Conservation (phyloP, 1,139 yeast species). For the Tardiomyces digboiensis region DNA sequence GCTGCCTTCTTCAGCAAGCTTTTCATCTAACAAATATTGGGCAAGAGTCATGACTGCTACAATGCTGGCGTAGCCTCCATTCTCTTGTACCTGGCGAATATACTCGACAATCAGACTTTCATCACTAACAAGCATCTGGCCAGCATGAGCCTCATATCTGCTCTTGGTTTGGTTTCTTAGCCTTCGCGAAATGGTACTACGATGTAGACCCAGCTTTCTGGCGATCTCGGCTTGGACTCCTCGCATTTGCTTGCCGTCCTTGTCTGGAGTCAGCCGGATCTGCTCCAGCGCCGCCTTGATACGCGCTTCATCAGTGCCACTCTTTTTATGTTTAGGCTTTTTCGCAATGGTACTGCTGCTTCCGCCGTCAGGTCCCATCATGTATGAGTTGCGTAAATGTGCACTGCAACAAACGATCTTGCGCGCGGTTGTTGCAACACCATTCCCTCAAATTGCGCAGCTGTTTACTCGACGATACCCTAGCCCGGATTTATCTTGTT, state of each 20-base stretch:
- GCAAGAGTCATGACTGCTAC: not conserved
- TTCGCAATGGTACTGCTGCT: not conserved
- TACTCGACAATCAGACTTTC: not conserved
- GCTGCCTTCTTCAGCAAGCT: not conserved
- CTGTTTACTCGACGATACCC: no score
- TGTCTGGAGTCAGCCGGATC: not conserved
- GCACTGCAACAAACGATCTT: not conserved
- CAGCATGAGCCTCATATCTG: not conserved
- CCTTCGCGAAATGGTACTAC: not conserved
- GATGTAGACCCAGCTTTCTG: not conserved
- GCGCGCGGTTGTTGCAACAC: not conserved
- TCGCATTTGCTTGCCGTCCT: not conserved
- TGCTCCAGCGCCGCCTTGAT: not conserved
- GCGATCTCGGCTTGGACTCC: constrained; percentile 1
- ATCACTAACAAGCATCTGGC: not conserved
- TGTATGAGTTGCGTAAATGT: not conserved
- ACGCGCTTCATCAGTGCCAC: not conserved
- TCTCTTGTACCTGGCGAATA: not conserved
- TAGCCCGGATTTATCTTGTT: no score
- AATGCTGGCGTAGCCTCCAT: not conserved
- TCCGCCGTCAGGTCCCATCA: not conserved
- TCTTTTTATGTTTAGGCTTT: not conserved
- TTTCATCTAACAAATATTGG: not conserved
- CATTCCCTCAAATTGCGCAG: no score
- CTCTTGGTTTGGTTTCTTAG: not conserved